phyloP scores from a whole-genome alignment of 2,329 filamentous ascomycete species.

The Ophiostoma quercus region DNA sequence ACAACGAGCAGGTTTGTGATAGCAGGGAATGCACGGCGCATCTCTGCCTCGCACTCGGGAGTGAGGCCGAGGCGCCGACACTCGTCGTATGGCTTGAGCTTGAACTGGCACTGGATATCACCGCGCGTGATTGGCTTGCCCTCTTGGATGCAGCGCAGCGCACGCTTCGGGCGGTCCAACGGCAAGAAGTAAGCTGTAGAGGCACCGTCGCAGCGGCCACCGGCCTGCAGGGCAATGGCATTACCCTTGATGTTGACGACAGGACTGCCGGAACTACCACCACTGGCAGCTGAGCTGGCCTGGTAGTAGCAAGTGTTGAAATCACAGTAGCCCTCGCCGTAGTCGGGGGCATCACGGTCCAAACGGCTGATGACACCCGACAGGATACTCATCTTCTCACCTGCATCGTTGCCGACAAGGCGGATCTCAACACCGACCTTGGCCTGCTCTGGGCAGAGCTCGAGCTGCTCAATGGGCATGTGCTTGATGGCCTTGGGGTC shows the following conservation, averaged over 20 bases:
- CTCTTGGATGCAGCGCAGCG: constrained; percentile 76
- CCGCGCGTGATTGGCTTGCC: constrained; percentile 74
- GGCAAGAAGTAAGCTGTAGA: constrained; percentile 97
- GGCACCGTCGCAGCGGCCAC: constrained; percentile 86
- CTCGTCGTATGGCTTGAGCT: constrained; percentile 96
- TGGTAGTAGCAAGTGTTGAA: constrained; percentile 97
- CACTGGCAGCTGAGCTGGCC: constrained; percentile 91
- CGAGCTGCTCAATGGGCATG: constrained; percentile 79
- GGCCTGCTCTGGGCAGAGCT: constrained; percentile 78
- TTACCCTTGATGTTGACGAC: constrained; percentile 93
- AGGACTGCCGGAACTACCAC: constrained; percentile 95
- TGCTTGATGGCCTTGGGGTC: constrained; percentile 95
- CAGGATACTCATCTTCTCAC: constrained; percentile 95
- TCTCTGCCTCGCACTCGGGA: constrained; percentile 77
- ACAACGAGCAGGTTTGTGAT: constrained; percentile 97
- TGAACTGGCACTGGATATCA: constrained; percentile 96
- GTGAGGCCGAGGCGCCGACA: constrained; percentile 83
- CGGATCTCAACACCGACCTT: constrained; percentile 90
- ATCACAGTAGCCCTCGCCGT: constrained; percentile 95
- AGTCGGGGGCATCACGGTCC: constrained; percentile 94
- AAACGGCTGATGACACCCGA: constrained; percentile 95
- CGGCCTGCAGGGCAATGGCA: constrained; percentile 88
- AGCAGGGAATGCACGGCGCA: constrained; percentile 77
- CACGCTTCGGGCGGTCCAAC: constrained; percentile 81
- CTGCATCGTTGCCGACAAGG: constrained; percentile 96